Conservation (phyloP, 164 flowering plant species). For the Stephania cephalantha region DNA sequence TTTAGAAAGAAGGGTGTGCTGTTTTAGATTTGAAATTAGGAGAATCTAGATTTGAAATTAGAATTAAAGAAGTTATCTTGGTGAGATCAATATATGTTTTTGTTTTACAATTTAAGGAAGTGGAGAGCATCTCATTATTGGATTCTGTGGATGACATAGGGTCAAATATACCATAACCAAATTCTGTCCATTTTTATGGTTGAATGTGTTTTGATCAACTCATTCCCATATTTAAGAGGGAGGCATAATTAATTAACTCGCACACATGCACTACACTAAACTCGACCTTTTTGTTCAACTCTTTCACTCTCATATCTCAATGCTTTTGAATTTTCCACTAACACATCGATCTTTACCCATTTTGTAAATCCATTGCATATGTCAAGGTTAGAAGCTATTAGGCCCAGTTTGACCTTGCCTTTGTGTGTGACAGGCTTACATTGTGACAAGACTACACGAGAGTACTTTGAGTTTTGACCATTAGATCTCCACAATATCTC, state of each 20-base stretch:
- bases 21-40: background rate
- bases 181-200: slow-evolving; percentile 2
- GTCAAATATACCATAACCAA: slow-evolving; percentile 1
- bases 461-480: background rate
- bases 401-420: background rate
- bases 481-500: background rate
- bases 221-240: background rate
- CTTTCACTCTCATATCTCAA: background rate
- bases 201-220: background rate
- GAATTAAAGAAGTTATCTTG: background rate
- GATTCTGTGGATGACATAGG: background rate
- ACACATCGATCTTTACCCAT: background rate
- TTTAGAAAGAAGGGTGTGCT: background rate
- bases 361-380: background rate
- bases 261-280: background rate
- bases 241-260: background rate
- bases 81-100: background rate
- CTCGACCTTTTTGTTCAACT: background rate
- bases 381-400: background rate
- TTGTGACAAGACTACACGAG: background rate
- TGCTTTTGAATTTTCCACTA: slow-evolving; percentile 1
- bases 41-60: background rate
- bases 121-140: background rate
- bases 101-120: background rate
- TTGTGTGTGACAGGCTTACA: background rate